Percentiles rank a stretch among this genome's conserved stretches.
These are phyloP conservation scores for Coniochaeta prunicola DNA, from an alignment of 2,329 filamentous ascomycete genomes.

Conservation along the genomic window DNA sequence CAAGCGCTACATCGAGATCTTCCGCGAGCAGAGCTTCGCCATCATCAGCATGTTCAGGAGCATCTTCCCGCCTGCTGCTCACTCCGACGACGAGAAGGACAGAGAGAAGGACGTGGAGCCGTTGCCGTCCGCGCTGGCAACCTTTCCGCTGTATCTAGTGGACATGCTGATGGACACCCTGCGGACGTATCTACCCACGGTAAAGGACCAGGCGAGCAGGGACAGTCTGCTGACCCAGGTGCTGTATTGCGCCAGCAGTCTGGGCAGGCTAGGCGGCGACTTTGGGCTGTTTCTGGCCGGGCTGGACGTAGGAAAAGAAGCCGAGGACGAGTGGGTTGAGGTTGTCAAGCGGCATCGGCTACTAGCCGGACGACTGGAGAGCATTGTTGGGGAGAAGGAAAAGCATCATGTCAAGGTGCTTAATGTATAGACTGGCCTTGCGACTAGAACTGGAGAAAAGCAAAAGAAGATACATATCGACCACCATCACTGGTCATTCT, in stretches of 20 bases:
- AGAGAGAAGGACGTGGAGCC: constrained; percentile 40
- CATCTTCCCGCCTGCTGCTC: constrained; percentile 62
- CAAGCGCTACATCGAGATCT: constrained; percentile 94
- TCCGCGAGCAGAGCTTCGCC: constrained; percentile 93
- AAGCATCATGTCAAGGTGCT: neutral
- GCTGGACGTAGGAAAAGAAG: constrained; percentile 34
- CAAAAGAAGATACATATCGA: neutral
- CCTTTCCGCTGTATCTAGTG: constrained; percentile 78
- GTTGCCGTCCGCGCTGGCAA: constrained; percentile 69
- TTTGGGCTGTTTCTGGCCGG: constrained; percentile 82
- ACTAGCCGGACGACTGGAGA: constrained; percentile 71
- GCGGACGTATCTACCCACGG: constrained; percentile 68
- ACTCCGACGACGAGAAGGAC: constrained; percentile 16
- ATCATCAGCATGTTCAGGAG: constrained; percentile 92
- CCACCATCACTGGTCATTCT: too few species aligned
- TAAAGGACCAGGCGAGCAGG: constrained; percentile 70
- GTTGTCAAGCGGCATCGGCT: constrained; percentile 83
- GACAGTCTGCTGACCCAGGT: constrained; percentile 91
- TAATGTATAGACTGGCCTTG: neutral
- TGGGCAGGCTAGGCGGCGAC: constrained; percentile 84
- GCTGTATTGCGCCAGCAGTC: constrained; percentile 83
- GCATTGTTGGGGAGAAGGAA: constrained; percentile 46
- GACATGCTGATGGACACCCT: constrained; percentile 74
- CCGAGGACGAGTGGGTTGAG: constrained; percentile 72
- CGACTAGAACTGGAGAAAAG: neutral